Conservation (phyloP, 2,329 filamentous ascomycete species). For the Camptophora hylomeconis region DNA sequence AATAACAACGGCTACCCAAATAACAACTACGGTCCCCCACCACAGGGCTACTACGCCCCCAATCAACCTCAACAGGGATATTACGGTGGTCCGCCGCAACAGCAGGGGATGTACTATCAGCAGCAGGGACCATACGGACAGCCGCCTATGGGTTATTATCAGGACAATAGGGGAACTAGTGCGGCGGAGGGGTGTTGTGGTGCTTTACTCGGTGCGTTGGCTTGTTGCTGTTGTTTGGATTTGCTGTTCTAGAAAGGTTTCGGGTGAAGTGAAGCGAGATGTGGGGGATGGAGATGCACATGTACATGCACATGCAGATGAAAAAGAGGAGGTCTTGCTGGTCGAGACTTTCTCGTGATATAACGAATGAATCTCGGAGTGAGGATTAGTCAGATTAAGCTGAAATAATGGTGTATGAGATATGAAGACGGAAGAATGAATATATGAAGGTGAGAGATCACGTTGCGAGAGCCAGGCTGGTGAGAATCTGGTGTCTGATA, state of each 20-base stretch:
- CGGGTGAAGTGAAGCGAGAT: too few relatives aligned
- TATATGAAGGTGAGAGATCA: too few relatives aligned
- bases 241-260: conserved; percentile 41
- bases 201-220: conserved; percentile 31
- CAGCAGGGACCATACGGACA: conserved; percentile 16
- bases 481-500: too few relatives aligned
- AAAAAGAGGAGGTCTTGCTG: too few relatives aligned
- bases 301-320: too few relatives aligned
- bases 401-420: too few relatives aligned
- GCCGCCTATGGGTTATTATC: conserved; percentile 27
- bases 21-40: conserved; percentile 2
- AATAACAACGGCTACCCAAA: background rate
- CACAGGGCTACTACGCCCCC: conserved; percentile 7
- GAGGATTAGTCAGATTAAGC: too few relatives aligned
- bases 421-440: too few relatives aligned
- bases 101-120: conserved; percentile 20
- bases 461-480: too few relatives aligned
- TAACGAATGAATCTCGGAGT: too few relatives aligned
- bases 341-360: too few relatives aligned
- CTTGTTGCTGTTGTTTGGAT: conserved; percentile 26
- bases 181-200: conserved; percentile 28
- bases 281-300: too few relatives aligned
- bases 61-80: conserved; percentile 9
- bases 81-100: conserved; percentile 10
- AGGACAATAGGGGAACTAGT: conserved; percentile 20